Conservation (phyloP, 2,329 filamentous ascomycete genomes). For the Alternaria conjuncta region DNA sequence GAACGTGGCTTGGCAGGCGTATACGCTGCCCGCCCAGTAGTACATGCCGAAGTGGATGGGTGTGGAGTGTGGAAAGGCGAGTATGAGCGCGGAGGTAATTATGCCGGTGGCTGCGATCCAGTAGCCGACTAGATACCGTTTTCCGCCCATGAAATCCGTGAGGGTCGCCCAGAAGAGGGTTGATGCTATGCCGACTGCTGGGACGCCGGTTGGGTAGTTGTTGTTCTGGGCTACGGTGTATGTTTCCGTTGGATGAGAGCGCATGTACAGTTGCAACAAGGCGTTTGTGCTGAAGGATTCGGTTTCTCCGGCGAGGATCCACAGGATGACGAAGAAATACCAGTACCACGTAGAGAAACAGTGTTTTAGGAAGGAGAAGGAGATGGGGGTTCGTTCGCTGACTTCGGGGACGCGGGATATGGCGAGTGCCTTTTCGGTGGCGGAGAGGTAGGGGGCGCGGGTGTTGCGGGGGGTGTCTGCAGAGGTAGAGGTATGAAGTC, state of each 20-base stretch:
- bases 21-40: conserved; percentile 73
- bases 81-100: conserved; percentile 66
- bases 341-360: conserved; percentile 68
- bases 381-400: conserved; percentile 55
- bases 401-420: conserved; percentile 54
- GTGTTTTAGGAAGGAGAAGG: conserved; percentile 58
- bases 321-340: conserved; percentile 71
- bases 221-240: conserved; percentile 60
- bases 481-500: too few relatives aligned
- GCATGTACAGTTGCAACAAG: conserved; percentile 61
- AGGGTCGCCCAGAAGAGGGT: conserved; percentile 74
- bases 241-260: conserved; percentile 52
- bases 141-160: conserved; percentile 69
- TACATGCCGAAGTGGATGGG: conserved; percentile 68
- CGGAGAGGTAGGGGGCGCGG: conserved; percentile 51
- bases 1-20: conserved; percentile 76
- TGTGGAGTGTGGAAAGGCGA: conserved; percentile 60
- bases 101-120: conserved; percentile 71
- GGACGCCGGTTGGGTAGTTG: conserved; percentile 61
- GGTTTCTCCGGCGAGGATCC: conserved; percentile 74
- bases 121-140: conserved; percentile 63
- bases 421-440: conserved; percentile 52
- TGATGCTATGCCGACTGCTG: conserved; percentile 59
- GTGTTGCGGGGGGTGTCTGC: conserved; percentile 51
- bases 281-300: conserved; percentile 73